These are phyloP conservation scores for Globisporangium barbulae DNA, from an alignment of 352 stramenopile species.

Conservation along the genomic window DNA sequence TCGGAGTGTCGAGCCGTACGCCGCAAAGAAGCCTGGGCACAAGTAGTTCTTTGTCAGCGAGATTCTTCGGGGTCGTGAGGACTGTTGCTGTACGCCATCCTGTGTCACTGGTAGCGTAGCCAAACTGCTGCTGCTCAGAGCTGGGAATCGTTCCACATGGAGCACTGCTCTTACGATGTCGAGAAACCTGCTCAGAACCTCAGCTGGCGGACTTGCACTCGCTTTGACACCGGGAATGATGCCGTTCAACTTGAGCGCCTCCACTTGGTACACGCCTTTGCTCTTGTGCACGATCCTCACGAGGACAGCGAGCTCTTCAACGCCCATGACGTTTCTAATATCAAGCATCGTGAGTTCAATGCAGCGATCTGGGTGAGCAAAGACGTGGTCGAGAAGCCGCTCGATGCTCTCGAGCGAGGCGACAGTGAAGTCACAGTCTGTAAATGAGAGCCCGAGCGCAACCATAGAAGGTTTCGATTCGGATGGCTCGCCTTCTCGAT, in stretches of 20 bases:
- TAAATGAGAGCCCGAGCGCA: constrained; percentile 1
- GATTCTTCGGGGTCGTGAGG: background rate
- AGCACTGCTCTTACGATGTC: constrained; percentile 6
- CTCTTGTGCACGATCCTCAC: constrained; percentile 9
- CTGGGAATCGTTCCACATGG: background rate
- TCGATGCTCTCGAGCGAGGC: constrained; percentile 4
- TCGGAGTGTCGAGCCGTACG: background rate
- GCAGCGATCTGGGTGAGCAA: constrained; percentile 7
- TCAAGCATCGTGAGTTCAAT: constrained; percentile 3
- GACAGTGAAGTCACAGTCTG: background rate
- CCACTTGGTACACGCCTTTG: background rate
- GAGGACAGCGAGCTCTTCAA: constrained; percentile 9
- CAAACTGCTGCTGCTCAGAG: background rate
- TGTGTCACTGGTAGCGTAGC: background rate
- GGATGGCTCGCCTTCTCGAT: background rate
- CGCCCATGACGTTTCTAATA: constrained; percentile 1
- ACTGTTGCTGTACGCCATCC: background rate
- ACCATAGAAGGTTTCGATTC: background rate
- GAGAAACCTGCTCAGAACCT: constrained; percentile 3
- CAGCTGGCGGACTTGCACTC: too few relatives aligned
- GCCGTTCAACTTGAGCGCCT: background rate
- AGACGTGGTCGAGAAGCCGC: background rate
- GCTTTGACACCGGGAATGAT: background rate
- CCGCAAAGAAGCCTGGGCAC: background rate
- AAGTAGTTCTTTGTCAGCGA: background rate